Base-by-base conservation (phyloP, 495 filamentous ascomycete species). In the Physcia stellaris region DNA sequence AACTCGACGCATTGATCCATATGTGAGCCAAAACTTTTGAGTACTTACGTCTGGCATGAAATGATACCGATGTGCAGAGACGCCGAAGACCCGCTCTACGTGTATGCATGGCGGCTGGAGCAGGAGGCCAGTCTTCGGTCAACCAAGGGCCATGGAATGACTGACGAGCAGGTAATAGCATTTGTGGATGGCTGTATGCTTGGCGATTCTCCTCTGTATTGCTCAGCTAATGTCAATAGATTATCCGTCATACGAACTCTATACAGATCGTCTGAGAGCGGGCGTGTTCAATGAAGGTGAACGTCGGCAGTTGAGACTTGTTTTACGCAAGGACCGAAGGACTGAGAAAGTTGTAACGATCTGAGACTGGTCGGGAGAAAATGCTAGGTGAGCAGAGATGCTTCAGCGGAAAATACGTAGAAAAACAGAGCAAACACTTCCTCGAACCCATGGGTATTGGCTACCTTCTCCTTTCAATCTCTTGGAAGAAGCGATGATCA, bases 91-190 rank as follows among this genome's bases (percentile, higher is more conserved):
- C 67, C 66, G 12, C 63, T 66, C 39, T 92, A 67, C 49, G 88
- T 94, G 27, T 96, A 94, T 53, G 75, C 73, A 42, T 95, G 88
- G 88, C 76, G 88, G 13, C 58, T 75, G 39, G 64, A 96, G 54
- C 85, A 92, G 54, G 88, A 96, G 57, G 66, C 63, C 18, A 66
- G 64, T 36, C 62, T 95, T 47, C 66, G 81, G 13, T 60, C 57
- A 10, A 53, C 65, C 31, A 83, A 68, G 51, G 79, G 80, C 18
- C 64, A 57, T 12, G 86, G 83, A 23, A 94, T 94, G 88, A 83
- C 73, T 2, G 70, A 79, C 46, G 68, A 75, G 37, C 70, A 80
- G 48, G 71, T 83, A 26, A 63, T 68, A 31, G 55, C 69, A 21
- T 83, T 82, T 52, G 74, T 83, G 21, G 66, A 81, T 50, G 71